These are phyloP conservation scores for Phenoliferia sp. DNA, from an alignment of 1,284 basidiomycete genomes.

Conservation along the genomic window DNA sequence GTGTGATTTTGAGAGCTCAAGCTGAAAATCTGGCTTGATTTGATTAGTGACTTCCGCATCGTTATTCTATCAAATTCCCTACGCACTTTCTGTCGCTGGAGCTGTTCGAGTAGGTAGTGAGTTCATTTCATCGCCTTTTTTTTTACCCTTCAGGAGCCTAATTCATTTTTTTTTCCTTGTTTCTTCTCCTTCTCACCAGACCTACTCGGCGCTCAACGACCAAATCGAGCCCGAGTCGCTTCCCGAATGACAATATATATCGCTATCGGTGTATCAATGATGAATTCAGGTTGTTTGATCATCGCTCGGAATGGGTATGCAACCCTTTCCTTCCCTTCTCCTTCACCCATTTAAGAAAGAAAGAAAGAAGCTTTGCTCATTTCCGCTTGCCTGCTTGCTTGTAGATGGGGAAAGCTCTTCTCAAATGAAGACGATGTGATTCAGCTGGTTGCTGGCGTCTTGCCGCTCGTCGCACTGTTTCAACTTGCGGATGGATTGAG, in stretches of 20 bases:
- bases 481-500: constrained; percentile 38
- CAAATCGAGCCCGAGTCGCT: constrained; percentile 40
- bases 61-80: constrained; percentile 42
- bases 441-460: constrained; percentile 39
- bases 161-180: background rate
- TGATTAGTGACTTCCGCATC: constrained; percentile 28
- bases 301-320: constrained; percentile 35
- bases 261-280: constrained; percentile 37
- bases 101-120: constrained; percentile 42
- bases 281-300: constrained; percentile 42
- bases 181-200: constrained; percentile 22
- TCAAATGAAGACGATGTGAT: constrained; percentile 41
- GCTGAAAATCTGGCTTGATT: background rate
- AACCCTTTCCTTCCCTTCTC: constrained; percentile 34
- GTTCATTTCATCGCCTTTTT: too few relatives aligned
- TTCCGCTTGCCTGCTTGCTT: constrained; percentile 36
- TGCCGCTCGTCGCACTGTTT: constrained; percentile 45
- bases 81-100: constrained; percentile 42
- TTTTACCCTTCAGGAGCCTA: background rate
- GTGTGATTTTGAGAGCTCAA: background rate
- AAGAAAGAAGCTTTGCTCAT: constrained; percentile 35
- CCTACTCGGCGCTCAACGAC: constrained; percentile 42
- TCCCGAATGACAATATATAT: constrained; percentile 38
- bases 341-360: too few relatives aligned
- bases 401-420: constrained; percentile 42